Base-by-base conservation (phyloP, 2,329 filamentous ascomycete species). In the Verticillium dahliae region DNA sequence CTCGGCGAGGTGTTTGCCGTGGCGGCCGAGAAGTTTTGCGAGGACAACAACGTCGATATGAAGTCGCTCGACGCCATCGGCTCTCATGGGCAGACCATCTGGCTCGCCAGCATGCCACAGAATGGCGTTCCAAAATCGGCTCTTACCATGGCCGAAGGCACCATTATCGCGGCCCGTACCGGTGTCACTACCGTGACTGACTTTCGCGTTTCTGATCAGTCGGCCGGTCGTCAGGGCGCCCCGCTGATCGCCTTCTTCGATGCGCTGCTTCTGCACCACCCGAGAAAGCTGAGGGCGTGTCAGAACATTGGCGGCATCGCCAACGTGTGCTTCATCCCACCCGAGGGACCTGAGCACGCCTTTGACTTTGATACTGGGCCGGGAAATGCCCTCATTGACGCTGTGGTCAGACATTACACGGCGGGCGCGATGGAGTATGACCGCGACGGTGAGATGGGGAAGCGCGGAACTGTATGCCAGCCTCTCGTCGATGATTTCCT, bases 271-370 rank as follows among this genome's bases (percentile, higher is more conserved):
- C 74, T 87, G 18, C 81, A 83, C 65, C 81, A 87, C 66, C 80
- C 83, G 0, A 80, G 72, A 4, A 85, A 84, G 70, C 73, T 85
- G 7, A 79, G 85, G 33, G 82, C 81, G 2, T 86, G 83, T 69
- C 82, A 87, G 67, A 86, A 86, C 67, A 86, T 87, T 60, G 83
- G 83, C 58, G 83, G 84, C 37, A 85, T 87, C 52, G 81, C 81
- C 35, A 87, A 84, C 65, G 80, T 87, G 31, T 86, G 81, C 72
- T 85, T 86, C 71, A 82, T 86, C 58, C 82, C 81, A 3, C 78
- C 81, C 0, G 76, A 81, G 58, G 70, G 70, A 35, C 65, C 71
- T 14, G 72, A 74, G 56, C 64, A 70, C 22, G 77, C 74, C 62
- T 80, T 78, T 66, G 81, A 83, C 66, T 82, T 84, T 63, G 80